Evolutionary conservation across 352 stramenopile genomes (phyloP), one percentile per base, ranked within the genome.

Genomic region (Halophytophthora batemanensis): DNA sequence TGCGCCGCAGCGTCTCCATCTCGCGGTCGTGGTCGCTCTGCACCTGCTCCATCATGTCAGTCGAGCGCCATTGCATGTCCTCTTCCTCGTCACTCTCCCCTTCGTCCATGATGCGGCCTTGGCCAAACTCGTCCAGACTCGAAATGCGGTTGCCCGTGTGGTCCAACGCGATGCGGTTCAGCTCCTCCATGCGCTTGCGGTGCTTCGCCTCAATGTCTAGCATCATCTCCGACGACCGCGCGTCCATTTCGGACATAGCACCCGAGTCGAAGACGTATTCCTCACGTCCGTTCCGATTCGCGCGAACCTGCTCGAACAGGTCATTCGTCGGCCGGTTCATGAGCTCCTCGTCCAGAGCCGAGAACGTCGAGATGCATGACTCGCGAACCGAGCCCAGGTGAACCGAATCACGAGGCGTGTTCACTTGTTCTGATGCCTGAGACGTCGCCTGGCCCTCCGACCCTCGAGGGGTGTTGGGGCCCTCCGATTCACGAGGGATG

Each of bases 121-220:
- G 64, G n/a, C 57, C 38, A 40, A 72, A 45, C n/a, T 70, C 50
- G n/a, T 64, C 50, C 4, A 76, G 44, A 47, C 56, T 76, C 0
- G 74, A 82, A 17, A 82, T 70, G 10, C 74, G 71, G 40, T 66
- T 61, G 17, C 70, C 73, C 6, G 71, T 58, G 50, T 75, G 59
- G 29, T 77, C 74, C 28, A 78, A 25, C 35, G 74, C 74, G 22
- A 84, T 79, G 12, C 47, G 61, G 25, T 78, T 78, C 15, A 82
- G 51, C 47, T 82, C 69, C n/a, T 69, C 71, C 74, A 85, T 85
- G 10, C 74, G 71, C 31, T 68, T 66, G 21, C 63, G 46, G 43
- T 85, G 74, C 23, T 60, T 74, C n/a, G 53, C 59, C 54, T 81
- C 64, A 13, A 81, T 60, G 50, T 75, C 57, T 21, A 61, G 45